Conservation (phyloP, 176 grass and related monocot species). For the Panicum miliaceum region DNA sequence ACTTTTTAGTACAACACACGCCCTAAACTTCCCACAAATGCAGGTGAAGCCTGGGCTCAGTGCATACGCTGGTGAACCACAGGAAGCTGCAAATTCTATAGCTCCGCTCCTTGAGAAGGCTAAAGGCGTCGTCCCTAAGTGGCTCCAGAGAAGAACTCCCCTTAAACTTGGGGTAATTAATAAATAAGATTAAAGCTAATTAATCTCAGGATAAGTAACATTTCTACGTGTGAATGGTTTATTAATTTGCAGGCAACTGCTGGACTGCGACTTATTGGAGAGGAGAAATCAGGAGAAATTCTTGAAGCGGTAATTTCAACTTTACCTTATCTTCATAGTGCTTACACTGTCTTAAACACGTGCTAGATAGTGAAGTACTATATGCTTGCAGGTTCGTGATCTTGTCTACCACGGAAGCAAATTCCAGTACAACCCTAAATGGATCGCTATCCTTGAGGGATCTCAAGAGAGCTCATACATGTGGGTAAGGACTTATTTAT, state of each 20-base stretch:
- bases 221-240: too few relatives aligned
- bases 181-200: neutral
- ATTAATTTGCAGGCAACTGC: slow-evolving; percentile 5
- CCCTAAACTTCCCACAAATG: too few relatives aligned
- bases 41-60: neutral
- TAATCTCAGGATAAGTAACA: too few relatives aligned
- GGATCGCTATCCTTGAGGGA: neutral
- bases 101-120: slow-evolving; percentile 8
- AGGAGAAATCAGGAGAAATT: neutral
- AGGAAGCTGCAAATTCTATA: slow-evolving; percentile 22
- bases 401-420: neutral
- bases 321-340: neutral
- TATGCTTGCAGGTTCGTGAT: neutral
- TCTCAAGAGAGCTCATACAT: slow-evolving; percentile 1
- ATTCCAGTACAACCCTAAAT: neutral
- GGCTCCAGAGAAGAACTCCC: neutral
- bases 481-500: neutral
- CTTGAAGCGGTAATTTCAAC: neutral
- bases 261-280: slow-evolving; percentile 4
- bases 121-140: slow-evolving; percentile 28
- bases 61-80: neutral
- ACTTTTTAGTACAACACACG: too few relatives aligned
- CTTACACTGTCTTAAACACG: neutral
- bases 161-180: neutral
- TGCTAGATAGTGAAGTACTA: neutral